Base-by-base conservation (phyloP, 2,329 filamentous ascomycete genomes). In the Alternaria triticina region DNA sequence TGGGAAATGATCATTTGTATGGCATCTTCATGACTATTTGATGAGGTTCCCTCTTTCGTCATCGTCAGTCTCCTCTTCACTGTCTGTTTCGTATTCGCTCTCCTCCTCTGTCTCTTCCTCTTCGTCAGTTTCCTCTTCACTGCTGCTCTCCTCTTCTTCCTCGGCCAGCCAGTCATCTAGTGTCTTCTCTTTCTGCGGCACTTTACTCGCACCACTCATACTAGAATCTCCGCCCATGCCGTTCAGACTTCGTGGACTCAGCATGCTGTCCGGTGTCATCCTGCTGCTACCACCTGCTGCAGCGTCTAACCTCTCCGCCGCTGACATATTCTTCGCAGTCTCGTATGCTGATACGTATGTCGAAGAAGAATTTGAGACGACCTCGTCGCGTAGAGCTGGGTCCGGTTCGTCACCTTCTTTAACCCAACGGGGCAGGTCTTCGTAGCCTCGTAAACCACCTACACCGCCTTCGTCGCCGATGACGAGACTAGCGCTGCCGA, bases 111-210 rank as follows among this genome's bases (percentile, higher is more conserved):
- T 81, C 1, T 82, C 81, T 52, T 46, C 88, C 82, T 72, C 73
- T 4, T 73, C 82, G n/a, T 86, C 85, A 28, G 82, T 81, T 2
- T 82, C 81, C 55, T 75, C 71, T 27, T 86, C 86, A 6, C 85
- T 83, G 7, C 85, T 85, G 2, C 84, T 85, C 17, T 70, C 68
- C 23, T 86, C 85, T 7, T 90, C 93, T 20, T 70, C 68, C 22
- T 86, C 85, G 5, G 90, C 93, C 60, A 98, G 84, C 94, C 96
- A 98, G 77, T 97, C 93, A 82, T 98, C 94, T 66, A 99, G 82
- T 20, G 90, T 93, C 86, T 97, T 97, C 44, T 88, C 88, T 55
- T 89, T 89, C 52, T 66, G 65, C 44, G 60, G 70, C 30, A 62
- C 63, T 55, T 68, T 74, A 33, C 54, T 58, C 15, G 36, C 69